Base-by-base conservation (phyloP, 2,329 filamentous ascomycete species). In the Apiospora sp. region DNA sequence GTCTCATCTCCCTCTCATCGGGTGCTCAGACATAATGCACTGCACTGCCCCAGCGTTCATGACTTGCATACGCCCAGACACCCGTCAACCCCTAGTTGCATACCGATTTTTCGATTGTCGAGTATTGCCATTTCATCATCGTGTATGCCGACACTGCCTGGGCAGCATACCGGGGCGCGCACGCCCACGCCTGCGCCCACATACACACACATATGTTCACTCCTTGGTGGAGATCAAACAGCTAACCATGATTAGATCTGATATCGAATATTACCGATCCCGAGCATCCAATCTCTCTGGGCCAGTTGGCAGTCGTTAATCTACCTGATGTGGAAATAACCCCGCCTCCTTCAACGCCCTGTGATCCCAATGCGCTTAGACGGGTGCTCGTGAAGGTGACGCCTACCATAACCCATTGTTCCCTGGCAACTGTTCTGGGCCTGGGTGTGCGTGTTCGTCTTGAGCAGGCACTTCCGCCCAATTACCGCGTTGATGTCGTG, bases 361-460 rank as follows among this genome's bases (percentile, higher is more conserved):
- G 84, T 41, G 84, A 85, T 71, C 83, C 86, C 22, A 84, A 86
- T 84, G 91, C 80, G 80, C 89, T 89, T 85, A 95, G 86, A 84
- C 92, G 87, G 51, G 94, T 98, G 48, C 89, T 92, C 3, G 94
- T 99, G 61, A 90, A 97, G 79, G 92, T 99, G 77, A 99, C 96
- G 14, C 96, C 96, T 13, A 99, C 96, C 37, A 96, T 98, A 80
- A 97, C 96, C 22, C 96, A 98, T 83, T 99, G 96, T 86, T 97
- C 94, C 69, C 89, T 99, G 54, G 96, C 96, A 44, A 99, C 96
- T 0, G 95, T 99, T 73, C 98, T 99, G 78, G 96, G 96, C 0
- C 88, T 99, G 22, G 96, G 95, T 19, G 94, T 99, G 30, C 91
- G 96, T 64, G 95, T 98, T 58, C 91, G 96, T 34, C 88, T 99